phyloP scores from a whole-genome alignment of 345 rosid species.

The Arabidopsis arenosa region DNA sequence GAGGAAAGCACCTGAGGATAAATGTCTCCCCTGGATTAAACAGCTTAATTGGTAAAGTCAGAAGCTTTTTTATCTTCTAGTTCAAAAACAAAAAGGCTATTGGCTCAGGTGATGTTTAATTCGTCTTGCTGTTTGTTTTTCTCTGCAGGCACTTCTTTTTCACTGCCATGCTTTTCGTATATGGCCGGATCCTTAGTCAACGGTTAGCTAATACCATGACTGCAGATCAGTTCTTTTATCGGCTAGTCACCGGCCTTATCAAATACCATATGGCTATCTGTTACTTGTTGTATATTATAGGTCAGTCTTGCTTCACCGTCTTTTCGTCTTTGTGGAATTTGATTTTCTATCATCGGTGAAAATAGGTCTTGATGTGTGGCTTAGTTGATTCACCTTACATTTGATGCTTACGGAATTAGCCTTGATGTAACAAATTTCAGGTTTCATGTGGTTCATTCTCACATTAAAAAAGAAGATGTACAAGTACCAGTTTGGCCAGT shows the following conservation, averaged over 20 bases:
- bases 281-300: conserved; percentile 87
- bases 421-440: conserved; percentile 46
- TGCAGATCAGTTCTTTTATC: conserved; percentile 74
- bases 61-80: not conserved
- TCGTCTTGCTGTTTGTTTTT: conserved; percentile 5
- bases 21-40: conserved; percentile 84
- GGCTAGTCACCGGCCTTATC: conserved; percentile 77
- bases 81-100: not conserved
- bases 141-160: conserved; percentile 91
- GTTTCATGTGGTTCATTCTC: conserved; percentile 99
- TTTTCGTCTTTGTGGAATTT: not conserved
- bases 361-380: not conserved
- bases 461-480: conserved; percentile 97
- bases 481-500: conserved; percentile 99
- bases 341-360: not conserved
- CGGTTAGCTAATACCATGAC: conserved; percentile 91
- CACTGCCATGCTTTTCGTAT: conserved; percentile 94
- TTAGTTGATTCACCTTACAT: conserved; percentile 4
- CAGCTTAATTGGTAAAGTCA: conserved; percentile 74
- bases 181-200: conserved; percentile 94
- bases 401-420: conserved; percentile 14
- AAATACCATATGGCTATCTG: conserved; percentile 94
- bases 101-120: conserved; percentile 25
- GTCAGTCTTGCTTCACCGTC: conserved; percentile 51
- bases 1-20: conserved; percentile 86